Evolutionary conservation across 768 basidiomycete genomes (phyloP), one percentile per base, ranked within the genome.

Genomic region (Suillus clintonianus): DNA sequence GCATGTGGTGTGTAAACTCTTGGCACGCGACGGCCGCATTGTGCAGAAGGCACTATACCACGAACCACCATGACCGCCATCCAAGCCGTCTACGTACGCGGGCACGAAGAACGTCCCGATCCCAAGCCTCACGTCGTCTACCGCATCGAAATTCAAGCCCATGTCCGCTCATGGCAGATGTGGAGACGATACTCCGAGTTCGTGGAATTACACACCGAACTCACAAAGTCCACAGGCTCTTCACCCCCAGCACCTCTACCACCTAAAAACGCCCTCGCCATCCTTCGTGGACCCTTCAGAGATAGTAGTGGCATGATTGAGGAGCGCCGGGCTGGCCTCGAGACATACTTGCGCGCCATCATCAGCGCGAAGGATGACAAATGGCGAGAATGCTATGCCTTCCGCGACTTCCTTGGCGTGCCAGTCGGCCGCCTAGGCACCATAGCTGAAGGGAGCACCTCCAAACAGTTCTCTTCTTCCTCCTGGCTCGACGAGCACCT

Each of bases 111-210:
- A 65, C 87, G 90, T 51, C 72, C 81, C 2, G 71, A 79, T 45
- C 92, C 93, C 67, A 92, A 91, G 70, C 78, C 87, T n/a, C 93
- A 96, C 72, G 83, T 84, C 62, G 92, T 91, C 69, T 97, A 90
- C 79, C 83, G 83, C 65, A 91, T 97, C 73, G 85, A 89, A 70
- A 88, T 98, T 69, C 87, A 91, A 68, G 94, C 94, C 7, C 88
- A 93, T 61, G 92, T 95, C 34, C 89, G 92, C 65, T 90, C 93
- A 73, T 98, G 96, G 95, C 87, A 90, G 62, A 92, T 97, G 83
- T 92, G 91, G 88, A 83, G 91, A 63, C 91, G 97, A 57, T 99
- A 98, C 79, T 95, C 94, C 48, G 95, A 97, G 78, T 99, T 99
- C 78, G 88, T 85, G 72, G 89, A 93, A 69, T 87, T 99, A 8